Base-by-base conservation (phyloP, 1,139 yeast species). In the Eremothecium cymbalariae region DNA sequence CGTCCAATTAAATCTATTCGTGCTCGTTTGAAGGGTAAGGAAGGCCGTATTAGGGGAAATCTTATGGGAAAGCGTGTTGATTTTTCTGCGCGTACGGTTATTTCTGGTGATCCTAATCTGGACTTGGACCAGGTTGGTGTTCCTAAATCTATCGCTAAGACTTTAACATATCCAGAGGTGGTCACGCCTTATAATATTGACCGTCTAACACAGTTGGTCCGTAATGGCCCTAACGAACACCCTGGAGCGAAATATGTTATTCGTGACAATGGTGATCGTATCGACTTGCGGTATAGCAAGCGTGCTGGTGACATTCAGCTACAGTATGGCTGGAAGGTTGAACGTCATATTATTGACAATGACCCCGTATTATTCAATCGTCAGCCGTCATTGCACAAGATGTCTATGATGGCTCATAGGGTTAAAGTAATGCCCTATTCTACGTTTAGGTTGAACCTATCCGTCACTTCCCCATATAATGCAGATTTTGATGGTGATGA, bases 401-500 rank as follows among this genome's bases (percentile, higher is more conserved):
- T 93, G 97, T 86, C 97, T 42, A 93, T 93, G 98, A 93, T 93
- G 98, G 95, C 96, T n/a, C 99, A 93, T 60, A 75, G 96, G 65
- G 98, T 90, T 25, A 86, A 84, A 58, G 98, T 90, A 34, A 88
- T 93, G 95, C 99, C 99, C 9, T 93, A 88, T 58, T 88, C 97
- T 4, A 90, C 99, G 0, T 93, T 93, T 68, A 78, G 99, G 65
- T 70, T 93, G 65, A 93, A 90, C 59, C 68, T 93, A 59, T 90
- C 97, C 11, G 98, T 90, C 33, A 90, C 98, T 0, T 85, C 97
- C 11, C 99, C 99, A 17, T 93, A 93, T 64, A 93, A 93, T 65
- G 99, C 99, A 33, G 99, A 93, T 81, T 93, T 93, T 70, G 99
- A 93, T 67, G 99, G 99, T 70, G 99, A 93, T 63, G 98, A 93